These are phyloP conservation scores for Martensiomyces pterosporus DNA, from an alignment of 192 early-diverging fungal species.

Conservation along the genomic window DNA sequence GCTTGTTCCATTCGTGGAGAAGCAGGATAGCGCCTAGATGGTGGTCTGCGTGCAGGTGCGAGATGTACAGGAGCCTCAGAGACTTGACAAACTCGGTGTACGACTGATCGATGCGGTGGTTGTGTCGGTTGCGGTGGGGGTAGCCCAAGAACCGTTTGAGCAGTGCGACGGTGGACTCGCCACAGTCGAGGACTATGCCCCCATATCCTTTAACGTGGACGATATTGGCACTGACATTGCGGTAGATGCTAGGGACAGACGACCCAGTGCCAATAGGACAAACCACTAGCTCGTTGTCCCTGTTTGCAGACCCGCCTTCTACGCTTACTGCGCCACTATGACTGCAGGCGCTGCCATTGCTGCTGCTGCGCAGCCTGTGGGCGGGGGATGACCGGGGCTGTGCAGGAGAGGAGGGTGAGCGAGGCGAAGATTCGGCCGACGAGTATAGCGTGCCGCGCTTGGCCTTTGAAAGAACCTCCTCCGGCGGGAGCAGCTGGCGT, in stretches of 20 bases:
- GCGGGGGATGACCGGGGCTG: no score
- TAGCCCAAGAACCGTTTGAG: constrained; percentile 70
- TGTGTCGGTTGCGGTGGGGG: constrained; percentile 31
- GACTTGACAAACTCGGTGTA: constrained; percentile 52
- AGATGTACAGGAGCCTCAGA: constrained; percentile 78
- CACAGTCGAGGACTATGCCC: constrained; percentile 79
- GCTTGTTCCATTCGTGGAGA: constrained; percentile 65
- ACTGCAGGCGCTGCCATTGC: not conserved
- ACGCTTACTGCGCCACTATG: not conserved
- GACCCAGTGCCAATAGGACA: constrained; percentile 90
- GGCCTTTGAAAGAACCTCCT: constrained; percentile 18
- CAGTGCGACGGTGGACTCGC: constrained; percentile 85
- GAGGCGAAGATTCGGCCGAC: not conserved
- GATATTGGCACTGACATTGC: constrained; percentile 88
- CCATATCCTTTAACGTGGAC: constrained; percentile 61
- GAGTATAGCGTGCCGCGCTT: not conserved
- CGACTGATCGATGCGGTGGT: constrained; percentile 32
- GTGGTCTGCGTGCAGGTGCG: constrained; percentile 98
- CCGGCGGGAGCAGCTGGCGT: constrained; percentile 15
- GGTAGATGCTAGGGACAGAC: constrained; percentile 80
- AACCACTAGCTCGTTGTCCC: constrained; percentile 17
- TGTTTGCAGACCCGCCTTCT: constrained; percentile 1
- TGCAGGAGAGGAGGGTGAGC: no score
- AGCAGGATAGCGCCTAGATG: constrained; percentile 81
- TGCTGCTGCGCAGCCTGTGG: not conserved